Percentiles rank a stretch among this genome's conserved stretches.
These are phyloP conservation scores for Talaromyces nanjingensis DNA, from an alignment of 495 filamentous ascomycete genomes.

Conservation along the genomic window DNA sequence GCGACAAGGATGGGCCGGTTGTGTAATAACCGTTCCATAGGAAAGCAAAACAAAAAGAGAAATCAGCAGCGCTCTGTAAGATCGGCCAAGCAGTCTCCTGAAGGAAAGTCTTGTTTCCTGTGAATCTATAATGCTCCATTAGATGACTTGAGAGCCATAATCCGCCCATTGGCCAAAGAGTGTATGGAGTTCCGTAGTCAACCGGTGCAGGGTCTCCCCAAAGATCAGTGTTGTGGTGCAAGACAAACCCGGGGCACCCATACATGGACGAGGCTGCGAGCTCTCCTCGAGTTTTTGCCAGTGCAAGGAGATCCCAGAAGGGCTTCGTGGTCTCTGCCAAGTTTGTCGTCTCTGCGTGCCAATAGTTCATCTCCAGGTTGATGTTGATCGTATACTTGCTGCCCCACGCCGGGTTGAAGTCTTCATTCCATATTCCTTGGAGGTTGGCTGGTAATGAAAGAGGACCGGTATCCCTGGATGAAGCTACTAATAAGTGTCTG, in stretches of 20 bases:
- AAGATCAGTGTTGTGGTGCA: constrained; percentile 36
- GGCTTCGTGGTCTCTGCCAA: constrained; percentile 10
- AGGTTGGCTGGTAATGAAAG: constrained; percentile 36
- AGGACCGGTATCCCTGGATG: constrained; percentile 20
- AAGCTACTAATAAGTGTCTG: constrained; percentile 29
- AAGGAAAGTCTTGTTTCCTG: constrained; percentile 21
- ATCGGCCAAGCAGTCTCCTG: constrained; percentile 16
- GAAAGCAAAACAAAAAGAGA: constrained; percentile 29
- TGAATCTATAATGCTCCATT: constrained; percentile 34
- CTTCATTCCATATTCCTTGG: constrained; percentile 45
- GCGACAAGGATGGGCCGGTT: constrained; percentile 32
- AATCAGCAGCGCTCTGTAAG: constrained; percentile 20
- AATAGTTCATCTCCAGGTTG: constrained; percentile 50
- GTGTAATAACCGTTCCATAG: constrained; percentile 22
- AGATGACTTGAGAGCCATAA: constrained; percentile 32
- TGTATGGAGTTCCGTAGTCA: constrained; percentile 24
- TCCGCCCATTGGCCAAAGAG: constrained; percentile 30
- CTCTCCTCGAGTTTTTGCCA: constrained; percentile 16
- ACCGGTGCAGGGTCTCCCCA: constrained; percentile 34
- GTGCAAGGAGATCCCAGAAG: constrained; percentile 29
- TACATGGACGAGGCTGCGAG: constrained; percentile 32
- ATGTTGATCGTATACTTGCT: constrained; percentile 47
- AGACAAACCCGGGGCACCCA: constrained; percentile 27
- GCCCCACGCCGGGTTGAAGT: constrained; percentile 36
- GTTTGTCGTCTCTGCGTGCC: constrained; percentile 36